Evolutionary conservation across 106 monocot genomes (phyloP), one percentile per base, ranked within the genome.

Genomic region (Platanthera guangdongensis): DNA sequence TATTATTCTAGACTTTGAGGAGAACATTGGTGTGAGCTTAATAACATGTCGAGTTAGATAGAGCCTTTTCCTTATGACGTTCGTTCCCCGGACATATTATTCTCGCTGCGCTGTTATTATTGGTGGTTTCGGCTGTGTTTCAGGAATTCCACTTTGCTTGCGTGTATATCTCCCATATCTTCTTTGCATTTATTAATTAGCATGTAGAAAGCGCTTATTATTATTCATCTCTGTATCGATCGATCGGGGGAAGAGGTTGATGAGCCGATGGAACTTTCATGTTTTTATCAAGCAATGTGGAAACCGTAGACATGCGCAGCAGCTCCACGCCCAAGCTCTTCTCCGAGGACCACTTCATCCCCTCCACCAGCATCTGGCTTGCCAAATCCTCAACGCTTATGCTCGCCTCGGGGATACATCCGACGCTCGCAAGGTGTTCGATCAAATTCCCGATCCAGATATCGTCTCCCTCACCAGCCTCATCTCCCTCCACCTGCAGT

Each of bases 391-490:
- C 80, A 82, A 85, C 74, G 52, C 67, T 22, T 93, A 93, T 59
- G 72, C 85, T 11, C 59, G 55, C 1, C 39, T 90, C 75, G 73
- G 71, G 47, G 21, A 15, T 1, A 9, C 77, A 25, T 14, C 18
- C 30, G 64, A 80, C 28, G 89, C 89, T 54, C 60, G 13, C 57
- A 64, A 47, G 3, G 68, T 87, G 52, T 93, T 85, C 77, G 69
- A 3, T 74, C 78, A 87, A 55, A 90, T 93, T 59, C 86, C 78
- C 45, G 4, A 72, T 68, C 89, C 92, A 5, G 92, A 92, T 22
- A 30, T 87, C 16, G 70, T 92, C 82, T 85, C 92, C 74, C 51
- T 76, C 64, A 89, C 92, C 53, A 89, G 87, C 81, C 83, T 89
- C 82, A 87, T 92, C 73, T 74, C 83, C 11, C 76, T 89, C 50